Evolutionary conservation across 306 rosid species (phyloP), one percentile per base, ranked within the genome.

Genomic region (Purshia tridentata): DNA sequence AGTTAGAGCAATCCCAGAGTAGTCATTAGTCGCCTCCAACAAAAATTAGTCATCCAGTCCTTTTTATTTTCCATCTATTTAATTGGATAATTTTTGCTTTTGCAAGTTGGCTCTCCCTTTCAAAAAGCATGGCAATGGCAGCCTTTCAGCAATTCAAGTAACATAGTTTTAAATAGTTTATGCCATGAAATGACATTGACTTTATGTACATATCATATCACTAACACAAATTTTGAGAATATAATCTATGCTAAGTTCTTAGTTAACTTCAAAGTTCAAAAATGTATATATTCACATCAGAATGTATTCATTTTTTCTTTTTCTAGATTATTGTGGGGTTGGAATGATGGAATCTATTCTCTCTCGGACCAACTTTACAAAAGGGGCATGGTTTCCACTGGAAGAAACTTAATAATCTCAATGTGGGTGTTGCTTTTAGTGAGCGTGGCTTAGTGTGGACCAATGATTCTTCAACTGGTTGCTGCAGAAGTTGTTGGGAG

Each of bases 71-170:
- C 18, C 52, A 13, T 57, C 18, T 70, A n/a, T 61, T 8, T 29
- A 47, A 45, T 61, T 61, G 55, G 70, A 61, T 54, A 45, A 69
- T 52, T 53, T 70, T 22, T 44, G 4, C 54, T 22, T 44, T 74
- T 75, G 77, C 83, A 47, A 56, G 84, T 70, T 70, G 84, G 73
- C 74, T 44, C 65, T 35, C 57, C 44, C 69, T 52, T 86, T 70
- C 72, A 42, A 80, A 86, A 87, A 87, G 92, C 84, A 82, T 73
- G 92, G 85, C 69, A 47, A 58, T 86, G 78, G 79, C 97, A 91
- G 97, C 75, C 84, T 87, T 88, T 80, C 80, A 75, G 66, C 73
- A 73, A 76, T 70, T 75, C 74, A 67, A 67, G 77, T 51, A 56
- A 85, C 66, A 70, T 5, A 29, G 41, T 70, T 70, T 55, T 56